Conservation (phyloP, 768 basidiomycete species). For the Pulveroboletus sp. region DNA sequence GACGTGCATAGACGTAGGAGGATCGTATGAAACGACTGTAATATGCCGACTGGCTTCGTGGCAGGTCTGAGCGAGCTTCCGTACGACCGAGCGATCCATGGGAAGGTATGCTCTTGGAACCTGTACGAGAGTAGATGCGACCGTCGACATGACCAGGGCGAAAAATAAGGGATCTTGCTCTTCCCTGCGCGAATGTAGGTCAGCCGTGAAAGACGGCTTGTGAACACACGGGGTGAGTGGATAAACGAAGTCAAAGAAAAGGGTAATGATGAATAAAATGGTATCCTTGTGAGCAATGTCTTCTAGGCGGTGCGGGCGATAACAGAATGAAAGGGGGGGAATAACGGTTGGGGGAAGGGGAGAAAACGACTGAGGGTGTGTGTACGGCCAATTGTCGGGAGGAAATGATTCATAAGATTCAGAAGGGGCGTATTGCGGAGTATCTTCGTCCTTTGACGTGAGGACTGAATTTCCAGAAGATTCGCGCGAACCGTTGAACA, state of each 20-base stretch:
- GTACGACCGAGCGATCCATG: slow-evolving; percentile 80
- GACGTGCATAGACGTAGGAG: slow-evolving; percentile 78
- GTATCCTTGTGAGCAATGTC: slow-evolving; percentile 79
- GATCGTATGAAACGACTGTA: slow-evolving; percentile 76
- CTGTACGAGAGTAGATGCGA: slow-evolving; percentile 84
- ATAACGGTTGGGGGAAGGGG: slow-evolving; percentile 40
- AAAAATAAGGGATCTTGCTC: slow-evolving; percentile 89
- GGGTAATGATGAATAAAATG: slow-evolving; percentile 73
- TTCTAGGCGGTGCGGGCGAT: slow-evolving; percentile 72
- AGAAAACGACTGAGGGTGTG: slow-evolving; percentile 50
- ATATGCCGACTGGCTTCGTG: slow-evolving; percentile 81
- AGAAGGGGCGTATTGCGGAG: slow-evolving; percentile 36
- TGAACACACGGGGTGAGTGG: slow-evolving; percentile 88
- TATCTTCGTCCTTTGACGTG: slow-evolving; percentile 42
- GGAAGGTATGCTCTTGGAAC: slow-evolving; percentile 85
- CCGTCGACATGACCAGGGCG: slow-evolving; percentile 83
- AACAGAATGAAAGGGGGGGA: slow-evolving; percentile 66
- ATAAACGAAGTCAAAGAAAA: slow-evolving; percentile 94
- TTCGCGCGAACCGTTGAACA: slow-evolving; percentile 40
- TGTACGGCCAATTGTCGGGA: slow-evolving; percentile 66
- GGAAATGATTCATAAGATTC: slow-evolving; percentile 64
- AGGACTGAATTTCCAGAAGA: slow-evolving; percentile 27
- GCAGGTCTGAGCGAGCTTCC: slow-evolving; percentile 75
- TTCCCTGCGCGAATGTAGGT: slow-evolving; percentile 72
- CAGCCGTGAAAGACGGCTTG: slow-evolving; percentile 89